Evolutionary conservation across 768 basidiomycete species (phyloP), one percentile per base, ranked within the genome.

Genomic region (Boletus huronensis): DNA sequence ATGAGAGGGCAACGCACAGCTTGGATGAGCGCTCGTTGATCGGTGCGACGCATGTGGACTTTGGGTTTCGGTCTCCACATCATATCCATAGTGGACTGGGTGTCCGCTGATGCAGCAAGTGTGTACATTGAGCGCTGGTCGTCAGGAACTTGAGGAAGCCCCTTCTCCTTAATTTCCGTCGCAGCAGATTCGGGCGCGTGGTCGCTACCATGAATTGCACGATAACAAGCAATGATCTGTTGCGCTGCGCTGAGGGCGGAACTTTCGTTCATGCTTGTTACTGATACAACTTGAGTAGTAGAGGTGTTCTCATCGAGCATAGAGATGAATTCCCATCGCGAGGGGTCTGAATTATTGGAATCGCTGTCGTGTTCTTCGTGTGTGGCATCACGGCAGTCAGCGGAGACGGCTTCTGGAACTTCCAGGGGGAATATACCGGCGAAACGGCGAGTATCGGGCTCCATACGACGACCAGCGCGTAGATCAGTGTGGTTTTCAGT

Each of bases 21-120:
- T 53, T 73, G 61, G 9, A 66, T 53, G 29, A 81, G 64, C 4
- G 70, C 76, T 40, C 64, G 67, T 39, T 61, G 62, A 41, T 75
- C 73, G 26, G 74, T 72, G 43, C 66, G 71, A 41, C 71, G 67
- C 53, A 71, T 71, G 32, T 67, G 61, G 19, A 75, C 61, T 57
- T 66, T 72, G 19, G 65, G 69, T 50, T 69, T 60, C 6, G 67
- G 70, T 50, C 43, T 59, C 70, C 70, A 72, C 60, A 61, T 60
- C 58, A 70, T 58, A 28, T 70, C 69, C 61, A 72, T 63, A 4
- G 49, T 50, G 11, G 60, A 55, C 38, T 55, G 58, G 2, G 52
- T 21, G 17, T 60, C 61, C 3, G 39, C 23, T 5, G 58, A 13
- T 3, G 57, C n/a, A 6, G 55, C 44, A 43, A 69, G 55, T 7